Evolutionary conservation across 805 yeast species (phyloP).

Genomic region (Wickerhamomyces canadensis): DNA sequence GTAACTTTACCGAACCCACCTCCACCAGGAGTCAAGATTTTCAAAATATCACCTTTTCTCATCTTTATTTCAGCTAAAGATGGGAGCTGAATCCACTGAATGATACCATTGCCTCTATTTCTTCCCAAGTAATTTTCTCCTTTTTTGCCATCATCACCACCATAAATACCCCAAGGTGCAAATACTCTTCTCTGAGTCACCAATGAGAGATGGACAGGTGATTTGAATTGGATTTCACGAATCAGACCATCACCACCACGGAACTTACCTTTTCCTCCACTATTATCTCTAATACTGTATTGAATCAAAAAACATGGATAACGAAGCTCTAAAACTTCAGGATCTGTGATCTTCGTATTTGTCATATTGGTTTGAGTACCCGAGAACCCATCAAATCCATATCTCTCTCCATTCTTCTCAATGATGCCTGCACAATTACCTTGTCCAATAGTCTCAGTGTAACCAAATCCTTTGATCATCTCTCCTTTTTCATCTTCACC

Average conservation of each 20-base stretch:
- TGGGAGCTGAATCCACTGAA: slow-evolving; percentile 30
- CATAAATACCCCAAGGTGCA: slow-evolving; percentile 50
- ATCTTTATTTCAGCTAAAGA: slow-evolving; percentile 30
- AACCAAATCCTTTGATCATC: slow-evolving; percentile 44
- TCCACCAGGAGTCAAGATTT: slow-evolving; percentile 38
- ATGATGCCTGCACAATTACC: slow-evolving; percentile 48
- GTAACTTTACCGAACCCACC: slow-evolving; percentile 38
- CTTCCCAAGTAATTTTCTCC: slow-evolving; percentile 38
- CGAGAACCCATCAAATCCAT: slow-evolving; percentile 44
- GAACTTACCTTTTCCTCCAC: slow-evolving; percentile 45
- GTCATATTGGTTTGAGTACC: slow-evolving; percentile 53
- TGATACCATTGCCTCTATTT: slow-evolving; percentile 26
- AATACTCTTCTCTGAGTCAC: slow-evolving; percentile 47
- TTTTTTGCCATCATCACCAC: slow-evolving; percentile 46
- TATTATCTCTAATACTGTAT: slow-evolving; percentile 36
- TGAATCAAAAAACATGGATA: slow-evolving; percentile 45
- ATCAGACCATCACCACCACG: slow-evolving; percentile 48
- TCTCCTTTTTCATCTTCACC: slow-evolving; percentile 34
- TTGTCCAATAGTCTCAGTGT: slow-evolving; percentile 51
- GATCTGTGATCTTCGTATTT: slow-evolving; percentile 50
- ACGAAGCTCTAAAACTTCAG: slow-evolving; percentile 47
- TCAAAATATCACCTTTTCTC: slow-evolving; percentile 33
- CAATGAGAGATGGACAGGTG: slow-evolving; percentile 36
- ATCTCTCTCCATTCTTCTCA: slow-evolving; percentile 69
- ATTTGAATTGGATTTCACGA: slow-evolving; percentile 41